These are phyloP conservation scores for Urtica urens DNA, from an alignment of 306 rosid species.

Conservation along the genomic window DNA sequence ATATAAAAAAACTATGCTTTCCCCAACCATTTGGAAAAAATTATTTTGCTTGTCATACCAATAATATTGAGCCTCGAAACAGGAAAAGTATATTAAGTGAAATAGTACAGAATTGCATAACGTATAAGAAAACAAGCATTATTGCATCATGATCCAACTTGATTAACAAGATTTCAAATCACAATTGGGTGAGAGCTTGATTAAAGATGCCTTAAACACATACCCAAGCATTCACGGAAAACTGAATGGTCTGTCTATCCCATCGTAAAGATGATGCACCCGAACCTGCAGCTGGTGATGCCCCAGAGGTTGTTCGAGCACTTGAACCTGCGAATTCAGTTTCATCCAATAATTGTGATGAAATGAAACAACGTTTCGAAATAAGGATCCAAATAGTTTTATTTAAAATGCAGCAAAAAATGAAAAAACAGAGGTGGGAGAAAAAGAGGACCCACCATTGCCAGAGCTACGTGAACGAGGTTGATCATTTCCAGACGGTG, in stretches of 20 bases:
- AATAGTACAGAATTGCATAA: too few species aligned
- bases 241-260: conserved; percentile 78
- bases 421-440: too few species aligned
- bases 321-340: conserved; percentile 45
- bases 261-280: conserved; percentile 58
- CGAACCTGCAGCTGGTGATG: conserved; percentile 44
- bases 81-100: too few species aligned
- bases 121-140: too few species aligned
- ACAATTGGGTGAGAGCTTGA: not conserved
- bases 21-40: too few species aligned
- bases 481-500: conserved; percentile 41
- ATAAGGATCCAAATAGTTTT: not conserved
- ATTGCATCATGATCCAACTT: not conserved
- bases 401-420: not conserved
- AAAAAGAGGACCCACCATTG: too few species aligned
- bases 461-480: conserved; percentile 50
- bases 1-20: too few species aligned
- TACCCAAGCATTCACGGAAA: conserved; percentile 98
- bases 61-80: too few species aligned
- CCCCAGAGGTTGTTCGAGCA: conserved; percentile 49
- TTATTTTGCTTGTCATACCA: too few species aligned
- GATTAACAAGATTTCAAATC: not conserved
- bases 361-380: conserved; percentile 6
- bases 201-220: conserved; percentile 10
- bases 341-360: conserved; percentile 12